phyloP scores from a whole-genome alignment of 768 basidiomycete genomes.

The Filobasidium wieringae region DNA sequence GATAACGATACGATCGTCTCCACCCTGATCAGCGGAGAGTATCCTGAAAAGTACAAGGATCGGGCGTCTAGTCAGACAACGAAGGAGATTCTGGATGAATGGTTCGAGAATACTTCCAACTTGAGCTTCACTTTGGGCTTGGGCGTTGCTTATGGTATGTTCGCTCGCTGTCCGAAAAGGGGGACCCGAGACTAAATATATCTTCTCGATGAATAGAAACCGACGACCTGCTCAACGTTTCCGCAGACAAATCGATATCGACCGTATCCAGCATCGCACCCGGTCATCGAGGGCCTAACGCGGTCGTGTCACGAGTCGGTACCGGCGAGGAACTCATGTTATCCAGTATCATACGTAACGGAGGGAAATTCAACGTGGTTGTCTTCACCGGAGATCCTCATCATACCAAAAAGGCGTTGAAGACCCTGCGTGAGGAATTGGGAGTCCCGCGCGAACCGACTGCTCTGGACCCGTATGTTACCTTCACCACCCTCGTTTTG shows the following conservation, averaged over 20 bases:
- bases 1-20: not conserved
- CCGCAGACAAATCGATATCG: not conserved
- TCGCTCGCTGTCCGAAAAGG: not conserved
- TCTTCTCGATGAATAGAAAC: not conserved
- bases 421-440: not conserved
- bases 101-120: not conserved
- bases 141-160: not conserved
- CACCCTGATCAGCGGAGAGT: not conserved
- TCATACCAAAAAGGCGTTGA: not conserved
- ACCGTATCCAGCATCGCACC: not conserved
- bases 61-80: not conserved
- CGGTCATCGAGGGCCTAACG: not conserved
- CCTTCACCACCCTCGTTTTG: not conserved
- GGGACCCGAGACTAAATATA: not conserved
- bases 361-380: not conserved
- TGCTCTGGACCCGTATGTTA: not conserved
- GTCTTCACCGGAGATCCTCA: not conserved
- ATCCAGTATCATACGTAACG: not conserved
- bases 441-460: not conserved
- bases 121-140: not conserved
- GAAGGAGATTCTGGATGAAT: not conserved
- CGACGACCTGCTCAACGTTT: not conserved
- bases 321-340: not conserved
- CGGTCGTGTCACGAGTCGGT: not conserved
- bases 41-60: not conserved